Base-by-base conservation (phyloP, 2,329 filamentous ascomycete species). In the Keithomyces neogunnii region DNA sequence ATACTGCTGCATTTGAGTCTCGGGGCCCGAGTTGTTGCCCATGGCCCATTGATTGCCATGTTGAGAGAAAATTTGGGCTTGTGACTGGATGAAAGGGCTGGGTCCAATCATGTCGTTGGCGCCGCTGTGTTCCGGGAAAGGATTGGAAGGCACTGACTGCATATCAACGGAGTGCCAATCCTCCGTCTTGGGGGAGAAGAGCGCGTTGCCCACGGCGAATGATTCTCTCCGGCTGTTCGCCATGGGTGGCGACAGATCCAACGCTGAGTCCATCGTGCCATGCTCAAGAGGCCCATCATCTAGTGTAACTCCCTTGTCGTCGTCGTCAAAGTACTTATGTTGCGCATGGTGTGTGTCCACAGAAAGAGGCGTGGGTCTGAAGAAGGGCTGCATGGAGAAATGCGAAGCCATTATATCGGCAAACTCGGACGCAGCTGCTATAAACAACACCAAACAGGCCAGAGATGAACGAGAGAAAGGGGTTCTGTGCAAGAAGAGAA, bases 1-100 rank as follows among this genome's bases (percentile, higher is more conserved):
- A 61, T 88, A 87, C 49, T 82, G 74, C 55, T 82, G 83, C 55
- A 89, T 81, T 13, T 87, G 86, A 5, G 88, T 92, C 66, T 82
- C 85, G 55, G 88, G 80, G 48, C 82, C 85, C 55, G 88, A 81
- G 49, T 82, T 86, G 30, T 77, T 77, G 59, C 82, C 77, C 65
- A 84, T 76, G 47, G 82, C 73, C 86, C 87, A 91, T 55, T 73
- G 64, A 56, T 69, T 70, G 45, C 62, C 63, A 38, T 71, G 68
- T 49, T 68, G 63, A 48, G 60, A 66, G 50, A 73, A 75, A 46
- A 63, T 60, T 40, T 67, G 66, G 46, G 65, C 63, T 56, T 80
- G 76, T 51, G 66, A 65, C 56, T 77, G 81, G 71, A 84, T 78
- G 72, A 87, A 91, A 47, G 81, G 81, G 70, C 83, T 82, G 70